Evolutionary conservation across 192 early-diverging fungal genomes (phyloP).

Genomic region (Linnemannia zychae): DNA sequence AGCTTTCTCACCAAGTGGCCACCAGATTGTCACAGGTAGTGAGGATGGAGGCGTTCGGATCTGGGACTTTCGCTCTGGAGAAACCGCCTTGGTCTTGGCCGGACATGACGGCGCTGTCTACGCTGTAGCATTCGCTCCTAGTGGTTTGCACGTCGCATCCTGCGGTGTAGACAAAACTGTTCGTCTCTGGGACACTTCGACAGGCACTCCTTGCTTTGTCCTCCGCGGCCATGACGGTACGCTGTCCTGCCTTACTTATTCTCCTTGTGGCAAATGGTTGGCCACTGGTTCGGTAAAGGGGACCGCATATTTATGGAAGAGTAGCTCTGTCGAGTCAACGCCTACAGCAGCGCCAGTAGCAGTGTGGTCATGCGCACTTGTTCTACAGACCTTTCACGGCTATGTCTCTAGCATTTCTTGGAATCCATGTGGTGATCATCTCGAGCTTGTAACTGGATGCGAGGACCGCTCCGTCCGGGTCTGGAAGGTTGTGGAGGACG

Average conservation of each 20-base stretch:
- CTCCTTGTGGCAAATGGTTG: constrained; percentile 2
- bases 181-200: constrained; percentile 75
- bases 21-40: constrained; percentile 1
- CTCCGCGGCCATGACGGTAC: neutral
- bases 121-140: constrained; percentile 83
- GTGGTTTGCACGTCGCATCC: constrained; percentile 73
- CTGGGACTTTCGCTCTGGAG: neutral
- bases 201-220: neutral
- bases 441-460: neutral
- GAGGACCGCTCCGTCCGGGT: neutral
- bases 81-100: neutral
- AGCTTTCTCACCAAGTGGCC: constrained; percentile 14
- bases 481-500: neutral
- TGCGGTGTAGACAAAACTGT: constrained; percentile 89
- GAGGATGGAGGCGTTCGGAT: neutral
- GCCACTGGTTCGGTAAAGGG: neutral
- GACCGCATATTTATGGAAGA: neutral
- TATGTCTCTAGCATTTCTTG: neutral
- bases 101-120: constrained; percentile 84
- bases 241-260: neutral
- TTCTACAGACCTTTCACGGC: neutral
- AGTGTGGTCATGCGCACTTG: neutral
- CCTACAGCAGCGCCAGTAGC: neutral
- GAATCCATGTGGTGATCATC: neutral
- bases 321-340: neutral